Conservation (phyloP, 108 stramenopile species). For the Epithemia pelagica region DNA sequence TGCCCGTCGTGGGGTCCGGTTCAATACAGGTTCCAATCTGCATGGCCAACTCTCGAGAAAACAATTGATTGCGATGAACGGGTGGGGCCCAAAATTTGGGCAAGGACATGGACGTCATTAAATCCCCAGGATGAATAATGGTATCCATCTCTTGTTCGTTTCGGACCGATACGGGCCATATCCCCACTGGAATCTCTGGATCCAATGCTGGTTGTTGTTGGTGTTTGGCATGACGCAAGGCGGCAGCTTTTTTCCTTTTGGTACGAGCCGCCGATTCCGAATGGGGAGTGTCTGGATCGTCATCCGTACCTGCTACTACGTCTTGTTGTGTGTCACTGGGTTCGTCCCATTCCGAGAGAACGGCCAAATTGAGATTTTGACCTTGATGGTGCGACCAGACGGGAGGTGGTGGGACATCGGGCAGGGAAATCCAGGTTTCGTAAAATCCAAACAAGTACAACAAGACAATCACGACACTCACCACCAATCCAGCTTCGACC, state of each 20-base stretch:
- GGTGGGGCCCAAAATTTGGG: slow-evolving; percentile 66
- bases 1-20: slow-evolving; percentile 55
- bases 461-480: slow-evolving; percentile 18
- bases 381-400: slow-evolving; percentile 5
- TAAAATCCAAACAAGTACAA: slow-evolving; percentile 38
- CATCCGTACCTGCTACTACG: too few relatives aligned
- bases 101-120: slow-evolving; percentile 73
- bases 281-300: neutral
- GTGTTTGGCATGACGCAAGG: neutral
- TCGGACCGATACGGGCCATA: slow-evolving; percentile 61
- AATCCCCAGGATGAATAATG: slow-evolving; percentile 98
- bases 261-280: neutral
- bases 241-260: neutral
- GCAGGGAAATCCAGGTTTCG: slow-evolving; percentile 23
- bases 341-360: neutral
- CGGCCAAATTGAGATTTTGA: slow-evolving; percentile 16
- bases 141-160: slow-evolving; percentile 90
- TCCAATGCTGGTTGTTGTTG: neutral
- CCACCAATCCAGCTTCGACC: slow-evolving; percentile 28
- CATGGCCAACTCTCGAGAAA: slow-evolving; percentile 64
- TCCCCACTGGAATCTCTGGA: slow-evolving; percentile 27
- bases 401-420: slow-evolving; percentile 8
- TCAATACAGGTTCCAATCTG: slow-evolving; percentile 59
- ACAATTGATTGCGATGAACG: slow-evolving; percentile 53
- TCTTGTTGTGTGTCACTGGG: neutral